Base-by-base conservation (phyloP, 163 green algal genomes). In the Scenedesmus sp. region DNA sequence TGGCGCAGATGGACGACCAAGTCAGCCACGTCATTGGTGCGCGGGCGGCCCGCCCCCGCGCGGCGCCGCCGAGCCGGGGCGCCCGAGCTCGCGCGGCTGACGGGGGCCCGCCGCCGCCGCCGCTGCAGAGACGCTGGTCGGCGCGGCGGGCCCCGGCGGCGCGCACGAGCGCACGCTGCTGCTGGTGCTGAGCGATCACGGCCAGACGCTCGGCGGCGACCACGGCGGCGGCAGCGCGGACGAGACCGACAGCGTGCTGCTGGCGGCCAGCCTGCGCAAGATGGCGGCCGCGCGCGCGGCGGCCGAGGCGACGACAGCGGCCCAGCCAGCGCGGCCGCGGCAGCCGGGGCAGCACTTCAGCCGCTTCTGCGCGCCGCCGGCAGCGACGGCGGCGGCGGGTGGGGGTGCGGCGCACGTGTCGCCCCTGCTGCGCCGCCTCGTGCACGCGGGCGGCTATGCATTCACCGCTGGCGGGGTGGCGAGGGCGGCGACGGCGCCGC, bases 141-240 rank as follows among this genome's bases (percentile, higher is more conserved):
- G 54, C 1, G 39, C 39, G 22, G 88, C 88, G 1, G 83, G 70
- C 0, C 81, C 85, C 0, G 88, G 82, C 1, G 82, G 82, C 33
- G 33, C 75, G 3, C 86, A 92, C 75, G 77, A 89, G 39, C 71
- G 86, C 75, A 94, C 94, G 11, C 84, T 99, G 77, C 80, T 99
- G 75, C 71, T 99, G 10, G 87, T 99, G 20, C 84, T 96, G 26
- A 93, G 96, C 2, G 96, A 99, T 82, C 96, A 99, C 73, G 96
- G 88, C 15, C 93, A 97, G 80, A 99, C 95, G 0, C 63, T 94
- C 14, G 82, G 57, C 2, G 95, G 95, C 1, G 96, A 99, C 72
- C 96, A 99, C 67, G 96, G 96, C 1, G 96, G 96, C 15, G 93
- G 91, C n/a, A 94, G 87, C 28, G 73, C 86, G 4, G 91, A 94